Evolutionary conservation across 306 rosid genomes (phyloP).

Genomic region (Prunus salicina): DNA sequence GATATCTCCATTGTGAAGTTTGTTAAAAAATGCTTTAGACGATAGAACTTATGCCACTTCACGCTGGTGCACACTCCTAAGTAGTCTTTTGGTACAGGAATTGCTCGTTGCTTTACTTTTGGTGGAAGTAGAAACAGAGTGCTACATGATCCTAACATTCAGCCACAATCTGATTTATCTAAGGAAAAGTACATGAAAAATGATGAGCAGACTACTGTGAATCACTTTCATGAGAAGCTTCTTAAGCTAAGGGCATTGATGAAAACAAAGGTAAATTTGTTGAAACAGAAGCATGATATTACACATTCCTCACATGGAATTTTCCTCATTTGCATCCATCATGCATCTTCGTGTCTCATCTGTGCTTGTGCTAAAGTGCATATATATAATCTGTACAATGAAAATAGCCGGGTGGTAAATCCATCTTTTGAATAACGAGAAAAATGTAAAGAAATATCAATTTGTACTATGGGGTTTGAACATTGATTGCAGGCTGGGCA

Average conservation of each 20-base stretch:
- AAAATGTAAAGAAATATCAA: background rate
- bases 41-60: background rate
- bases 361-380: background rate
- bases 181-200: constrained; percentile 71
- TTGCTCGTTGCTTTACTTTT: constrained; percentile 92
- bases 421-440: background rate
- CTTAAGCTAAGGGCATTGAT: constrained; percentile 83
- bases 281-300: background rate
- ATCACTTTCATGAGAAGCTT: constrained; percentile 94
- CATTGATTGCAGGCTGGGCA: constrained; percentile 67
- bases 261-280: constrained; percentile 72
- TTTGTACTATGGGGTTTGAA: background rate
- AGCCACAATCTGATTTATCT: constrained; percentile 57
- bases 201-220: constrained; percentile 75
- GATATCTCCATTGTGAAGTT: background rate
- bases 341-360: background rate
- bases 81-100: constrained; percentile 43
- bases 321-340: background rate
- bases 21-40: background rate
- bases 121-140: constrained; percentile 77
- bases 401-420: background rate
- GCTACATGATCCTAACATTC: constrained; percentile 69
- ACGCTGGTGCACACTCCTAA: background rate
- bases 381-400: background rate
- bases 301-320: background rate